A percentile compares a stretch with the other conserved stretches of the same genome.
Evolutionary conservation across 495 filamentous ascomycete genomes (phyloP).

Genomic region (Lasiosphaeria ovina): DNA sequence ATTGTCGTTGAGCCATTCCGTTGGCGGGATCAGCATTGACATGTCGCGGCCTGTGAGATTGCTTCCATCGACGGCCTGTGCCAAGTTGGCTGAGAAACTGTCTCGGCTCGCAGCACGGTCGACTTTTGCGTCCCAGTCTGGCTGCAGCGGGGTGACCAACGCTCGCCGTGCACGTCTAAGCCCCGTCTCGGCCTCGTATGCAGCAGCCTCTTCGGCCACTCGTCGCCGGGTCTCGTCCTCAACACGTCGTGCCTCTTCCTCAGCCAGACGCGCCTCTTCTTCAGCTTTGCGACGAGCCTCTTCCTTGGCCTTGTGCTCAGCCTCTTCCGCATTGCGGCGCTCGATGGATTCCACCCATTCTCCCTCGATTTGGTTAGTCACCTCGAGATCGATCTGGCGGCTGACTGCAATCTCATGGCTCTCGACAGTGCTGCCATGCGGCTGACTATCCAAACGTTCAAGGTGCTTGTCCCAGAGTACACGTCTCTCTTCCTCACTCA

Average conservation of each 20-base stretch:
- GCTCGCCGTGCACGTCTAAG: slow-evolving; percentile 18
- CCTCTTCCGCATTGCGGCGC: not conserved
- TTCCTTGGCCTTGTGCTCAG: slow-evolving; percentile 12
- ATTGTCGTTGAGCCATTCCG: slow-evolving; percentile 80
- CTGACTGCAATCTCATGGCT: no score
- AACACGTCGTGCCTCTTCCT: slow-evolving; percentile 9
- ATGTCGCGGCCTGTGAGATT: slow-evolving; percentile 62
- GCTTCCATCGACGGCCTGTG: slow-evolving; percentile 53
- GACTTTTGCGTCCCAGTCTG: slow-evolving; percentile 32
- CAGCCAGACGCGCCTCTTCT: slow-evolving; percentile 11
- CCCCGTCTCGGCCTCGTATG: slow-evolving; percentile 9
- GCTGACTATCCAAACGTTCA: no score
- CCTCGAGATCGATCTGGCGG: not conserved
- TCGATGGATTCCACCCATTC: not conserved
- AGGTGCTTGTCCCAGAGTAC: no score
- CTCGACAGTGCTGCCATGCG: no score
- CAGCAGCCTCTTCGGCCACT: not conserved
- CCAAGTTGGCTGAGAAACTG: slow-evolving; percentile 17
- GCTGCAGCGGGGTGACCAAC: slow-evolving; percentile 30
- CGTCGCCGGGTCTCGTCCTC: slow-evolving; percentile 10
- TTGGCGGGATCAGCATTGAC: slow-evolving; percentile 48
- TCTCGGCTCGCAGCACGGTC: slow-evolving; percentile 14
- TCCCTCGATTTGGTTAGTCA: slow-evolving; percentile 3
- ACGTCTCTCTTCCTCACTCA: no score
- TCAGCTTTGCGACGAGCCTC: slow-evolving; percentile 22